Evolutionary conservation across 208 protist species (phyloP).

Genomic region (Angomonas ambiguus): DNA sequence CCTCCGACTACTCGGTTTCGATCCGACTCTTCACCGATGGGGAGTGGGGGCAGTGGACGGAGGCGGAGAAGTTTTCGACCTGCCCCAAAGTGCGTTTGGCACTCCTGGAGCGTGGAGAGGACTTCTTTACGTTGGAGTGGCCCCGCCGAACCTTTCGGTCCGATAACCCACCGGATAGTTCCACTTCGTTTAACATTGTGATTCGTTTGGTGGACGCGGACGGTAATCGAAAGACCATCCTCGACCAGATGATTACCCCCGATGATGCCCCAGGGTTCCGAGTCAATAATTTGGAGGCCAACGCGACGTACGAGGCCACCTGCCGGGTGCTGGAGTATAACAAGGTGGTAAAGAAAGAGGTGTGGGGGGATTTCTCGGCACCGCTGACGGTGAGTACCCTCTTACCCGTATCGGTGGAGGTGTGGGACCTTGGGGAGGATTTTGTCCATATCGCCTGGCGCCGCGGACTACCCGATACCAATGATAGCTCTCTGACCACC

Average conservation of each 20-base stretch:
- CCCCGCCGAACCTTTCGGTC: slow-evolving; percentile 13
- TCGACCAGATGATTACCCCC: slow-evolving; percentile 52
- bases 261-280: slow-evolving; percentile 54
- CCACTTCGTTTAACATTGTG: slow-evolving; percentile 37
- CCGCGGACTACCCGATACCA: slow-evolving; percentile 38
- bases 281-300: slow-evolving; percentile 52
- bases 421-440: slow-evolving; percentile 87
- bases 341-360: slow-evolving; percentile 58
- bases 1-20: slow-evolving; percentile 59
- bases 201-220: slow-evolving; percentile 36
- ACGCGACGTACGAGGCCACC: slow-evolving; percentile 76
- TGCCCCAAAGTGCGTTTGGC: slow-evolving; percentile 28
- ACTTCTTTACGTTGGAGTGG: slow-evolving; percentile 79
- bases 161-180: not conserved
- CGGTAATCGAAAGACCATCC: slow-evolving; percentile 26
- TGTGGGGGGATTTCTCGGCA: slow-evolving; percentile 76
- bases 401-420: slow-evolving; percentile 57
- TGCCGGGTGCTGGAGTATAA: slow-evolving; percentile 74
- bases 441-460: slow-evolving; percentile 82
- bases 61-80: slow-evolving; percentile 57
- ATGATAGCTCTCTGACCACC: not conserved
- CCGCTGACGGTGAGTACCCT: slow-evolving; percentile 70
- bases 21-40: slow-evolving; percentile 65
- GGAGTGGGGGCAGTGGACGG: slow-evolving; percentile 88
- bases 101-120: slow-evolving; percentile 83